Percentiles rank a stretch among this genome's conserved stretches.
Conservation (phyloP, 768 basidiomycete genomes). For the Podaxis sp. region DNA sequence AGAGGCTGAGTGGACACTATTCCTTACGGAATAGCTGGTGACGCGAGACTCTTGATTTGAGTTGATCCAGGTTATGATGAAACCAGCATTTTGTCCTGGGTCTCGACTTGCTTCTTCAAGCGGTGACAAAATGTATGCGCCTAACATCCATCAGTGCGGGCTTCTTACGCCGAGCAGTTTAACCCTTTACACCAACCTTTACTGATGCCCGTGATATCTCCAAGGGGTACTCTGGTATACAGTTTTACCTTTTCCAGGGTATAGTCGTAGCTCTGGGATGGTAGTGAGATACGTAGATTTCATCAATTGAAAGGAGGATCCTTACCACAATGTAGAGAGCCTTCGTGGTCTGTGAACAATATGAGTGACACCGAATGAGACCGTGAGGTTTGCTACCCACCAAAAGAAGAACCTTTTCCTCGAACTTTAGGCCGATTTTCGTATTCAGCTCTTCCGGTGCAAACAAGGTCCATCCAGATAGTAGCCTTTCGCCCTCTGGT, state of each 20-base stretch:
- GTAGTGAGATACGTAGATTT: background rate
- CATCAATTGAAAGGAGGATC: background rate
- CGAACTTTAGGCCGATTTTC: constrained; percentile 76
- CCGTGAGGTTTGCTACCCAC: constrained; percentile 43
- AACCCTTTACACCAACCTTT: constrained; percentile 53
- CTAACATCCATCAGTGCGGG: constrained; percentile 36
- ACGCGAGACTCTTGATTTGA: constrained; percentile 72
- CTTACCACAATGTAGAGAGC: constrained; percentile 82
- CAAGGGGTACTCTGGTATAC: constrained; percentile 87
- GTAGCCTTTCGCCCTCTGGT: constrained; percentile 69
- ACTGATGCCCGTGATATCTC: constrained; percentile 71
- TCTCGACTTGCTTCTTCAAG: constrained; percentile 92
- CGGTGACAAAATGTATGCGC: constrained; percentile 94
- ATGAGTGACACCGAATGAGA: background rate
- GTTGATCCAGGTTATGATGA: constrained; percentile 78
- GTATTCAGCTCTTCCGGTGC: constrained; percentile 76
- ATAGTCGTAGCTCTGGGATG: constrained; percentile 85
- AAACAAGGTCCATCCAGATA: constrained; percentile 92
- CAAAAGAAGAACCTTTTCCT: constrained; percentile 91
- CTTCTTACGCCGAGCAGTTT: background rate
- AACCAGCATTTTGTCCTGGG: constrained; percentile 85
- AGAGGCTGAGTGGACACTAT: constrained; percentile 43
- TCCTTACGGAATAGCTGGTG: constrained; percentile 85
- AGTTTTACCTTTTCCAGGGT: constrained; percentile 87
- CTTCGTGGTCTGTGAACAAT: constrained; percentile 29